Percentiles rank a stretch among this genome's conserved stretches.
phyloP scores from a whole-genome alignment of 2,329 filamentous ascomycete species.

The Chrysosporium keratinophilum region DNA sequence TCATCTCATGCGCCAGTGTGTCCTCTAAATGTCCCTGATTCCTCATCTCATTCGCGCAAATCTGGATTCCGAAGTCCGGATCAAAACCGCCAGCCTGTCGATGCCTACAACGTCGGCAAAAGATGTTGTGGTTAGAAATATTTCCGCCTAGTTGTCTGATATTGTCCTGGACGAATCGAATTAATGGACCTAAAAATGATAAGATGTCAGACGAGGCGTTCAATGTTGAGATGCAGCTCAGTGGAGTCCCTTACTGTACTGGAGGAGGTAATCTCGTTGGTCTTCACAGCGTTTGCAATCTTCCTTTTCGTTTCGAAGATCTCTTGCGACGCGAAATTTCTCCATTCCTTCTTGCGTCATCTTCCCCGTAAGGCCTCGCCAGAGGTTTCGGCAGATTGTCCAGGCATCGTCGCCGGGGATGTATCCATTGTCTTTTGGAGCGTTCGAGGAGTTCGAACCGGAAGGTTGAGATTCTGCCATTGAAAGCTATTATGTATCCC shows the following conservation, averaged over 20 bases:
- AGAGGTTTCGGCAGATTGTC: slow-evolving; percentile 69
- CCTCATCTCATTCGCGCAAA: slow-evolving; percentile 86
- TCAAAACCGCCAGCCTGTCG: slow-evolving; percentile 74
- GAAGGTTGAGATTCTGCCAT: slow-evolving; percentile 24
- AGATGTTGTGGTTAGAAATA: slow-evolving; percentile 63
- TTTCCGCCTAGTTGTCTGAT: slow-evolving; percentile 68
- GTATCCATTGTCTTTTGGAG: slow-evolving; percentile 29
- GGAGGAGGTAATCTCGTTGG: slow-evolving; percentile 71
- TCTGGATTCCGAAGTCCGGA: slow-evolving; percentile 72
- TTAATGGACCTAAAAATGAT: slow-evolving; percentile 53
- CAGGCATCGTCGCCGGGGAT: slow-evolving; percentile 33
- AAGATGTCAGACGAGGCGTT: background rate
- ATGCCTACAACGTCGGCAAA: slow-evolving; percentile 67
- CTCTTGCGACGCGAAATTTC: slow-evolving; percentile 67
- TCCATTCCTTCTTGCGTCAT: slow-evolving; percentile 59
- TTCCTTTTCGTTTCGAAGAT: slow-evolving; percentile 60
- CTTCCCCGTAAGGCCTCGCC: slow-evolving; percentile 64
- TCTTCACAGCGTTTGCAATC: slow-evolving; percentile 76
- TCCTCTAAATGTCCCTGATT: slow-evolving; percentile 78
- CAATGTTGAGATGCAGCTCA: background rate
- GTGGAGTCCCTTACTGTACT: slow-evolving; percentile 49
- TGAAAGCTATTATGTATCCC: background rate
- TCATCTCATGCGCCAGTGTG: slow-evolving; percentile 92
- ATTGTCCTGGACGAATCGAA: slow-evolving; percentile 77
- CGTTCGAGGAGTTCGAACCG: slow-evolving; percentile 16